Evolutionary conservation across 2,329 filamentous ascomycete species (phyloP).

Genomic region (Teratosphaeria destructans): DNA sequence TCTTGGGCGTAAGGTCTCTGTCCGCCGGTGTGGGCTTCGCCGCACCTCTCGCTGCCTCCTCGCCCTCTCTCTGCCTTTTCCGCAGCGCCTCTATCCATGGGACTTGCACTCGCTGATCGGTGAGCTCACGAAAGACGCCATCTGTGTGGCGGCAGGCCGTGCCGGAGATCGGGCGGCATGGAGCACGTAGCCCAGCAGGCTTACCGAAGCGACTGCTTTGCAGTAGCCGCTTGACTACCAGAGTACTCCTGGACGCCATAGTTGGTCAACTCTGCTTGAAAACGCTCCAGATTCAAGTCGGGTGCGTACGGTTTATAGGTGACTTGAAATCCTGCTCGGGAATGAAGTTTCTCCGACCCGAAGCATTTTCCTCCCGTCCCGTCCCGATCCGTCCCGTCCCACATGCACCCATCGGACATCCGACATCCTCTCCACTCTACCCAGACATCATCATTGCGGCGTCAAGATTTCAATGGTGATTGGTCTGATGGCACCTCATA

Average conservation of each 20-base stretch:
- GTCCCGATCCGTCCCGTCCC: background rate
- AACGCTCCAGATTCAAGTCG: too few species aligned
- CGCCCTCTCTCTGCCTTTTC: conserved; percentile 35
- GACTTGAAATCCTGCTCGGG: background rate
- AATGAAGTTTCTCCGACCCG: background rate
- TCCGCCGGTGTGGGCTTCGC: conserved; percentile 29
- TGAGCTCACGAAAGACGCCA: conserved; percentile 51
- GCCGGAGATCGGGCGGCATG: conserved; percentile 7
- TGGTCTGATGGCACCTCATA: conserved; percentile 2
- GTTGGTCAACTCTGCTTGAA: background rate
- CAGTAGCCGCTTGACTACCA: background rate
- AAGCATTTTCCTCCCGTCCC: background rate
- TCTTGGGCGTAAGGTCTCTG: conserved; percentile 53
- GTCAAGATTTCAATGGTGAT: background rate
- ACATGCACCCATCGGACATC: background rate
- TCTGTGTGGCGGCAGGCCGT: conserved; percentile 32
- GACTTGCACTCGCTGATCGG: conserved; percentile 50
- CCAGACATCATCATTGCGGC: background rate
- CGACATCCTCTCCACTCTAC: background rate
- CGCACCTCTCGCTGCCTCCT: conserved; percentile 23
- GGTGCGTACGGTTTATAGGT: too few species aligned
- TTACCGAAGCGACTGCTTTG: background rate
- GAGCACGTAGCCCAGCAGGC: background rate
- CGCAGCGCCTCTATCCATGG: conserved; percentile 59
- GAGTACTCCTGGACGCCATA: conserved; percentile 3